phyloP scores from a whole-genome alignment of 805 yeast genomes.

The Lachancea meyersii region DNA sequence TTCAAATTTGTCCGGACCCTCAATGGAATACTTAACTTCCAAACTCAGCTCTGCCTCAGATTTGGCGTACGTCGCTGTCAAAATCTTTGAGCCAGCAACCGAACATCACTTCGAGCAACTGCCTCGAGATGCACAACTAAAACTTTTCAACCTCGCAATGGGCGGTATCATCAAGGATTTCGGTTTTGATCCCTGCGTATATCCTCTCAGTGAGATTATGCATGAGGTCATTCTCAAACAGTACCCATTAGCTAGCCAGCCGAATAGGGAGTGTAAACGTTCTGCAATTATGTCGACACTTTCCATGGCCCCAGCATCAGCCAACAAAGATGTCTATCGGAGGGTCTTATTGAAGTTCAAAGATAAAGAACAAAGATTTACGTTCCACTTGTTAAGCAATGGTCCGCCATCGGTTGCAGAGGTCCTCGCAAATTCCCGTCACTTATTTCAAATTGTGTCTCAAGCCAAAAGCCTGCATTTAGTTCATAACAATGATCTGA shows the following conservation, averaged over 20 bases:
- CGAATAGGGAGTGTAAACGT: slow-evolving; percentile 6
- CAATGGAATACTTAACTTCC: slow-evolving; percentile 45
- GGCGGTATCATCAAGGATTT: slow-evolving; percentile 74
- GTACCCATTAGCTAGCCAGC: slow-evolving; percentile 44
- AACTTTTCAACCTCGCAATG: slow-evolving; percentile 50
- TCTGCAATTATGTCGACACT: slow-evolving; percentile 24
- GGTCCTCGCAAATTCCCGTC: slow-evolving; percentile 68
- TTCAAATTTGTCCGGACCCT: slow-evolving; percentile 45
- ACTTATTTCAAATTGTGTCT: slow-evolving; percentile 54
- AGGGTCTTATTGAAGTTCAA: slow-evolving; percentile 47
- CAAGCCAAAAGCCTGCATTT: slow-evolving; percentile 16
- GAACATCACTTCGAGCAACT: slow-evolving; percentile 32
- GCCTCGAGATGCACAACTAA: slow-evolving; percentile 42
- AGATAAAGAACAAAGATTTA: slow-evolving; percentile 52
- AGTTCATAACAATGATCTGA: slow-evolving; percentile 17
- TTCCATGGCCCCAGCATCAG: slow-evolving; percentile 34
- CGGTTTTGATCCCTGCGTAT: slow-evolving; percentile 67
- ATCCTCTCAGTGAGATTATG: slow-evolving; percentile 61
- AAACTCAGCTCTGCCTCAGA: slow-evolving; percentile 40
- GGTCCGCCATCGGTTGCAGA: slow-evolving; percentile 80
- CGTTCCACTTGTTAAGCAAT: slow-evolving; percentile 54
- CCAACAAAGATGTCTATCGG: slow-evolving; percentile 32
- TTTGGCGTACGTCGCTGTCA: slow-evolving; percentile 28
- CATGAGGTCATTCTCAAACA: slow-evolving; percentile 54
- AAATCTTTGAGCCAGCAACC: slow-evolving; percentile 24